Base-by-base conservation (phyloP, 2,329 filamentous ascomycete genomes). In the Diplocarpon mali region DNA sequence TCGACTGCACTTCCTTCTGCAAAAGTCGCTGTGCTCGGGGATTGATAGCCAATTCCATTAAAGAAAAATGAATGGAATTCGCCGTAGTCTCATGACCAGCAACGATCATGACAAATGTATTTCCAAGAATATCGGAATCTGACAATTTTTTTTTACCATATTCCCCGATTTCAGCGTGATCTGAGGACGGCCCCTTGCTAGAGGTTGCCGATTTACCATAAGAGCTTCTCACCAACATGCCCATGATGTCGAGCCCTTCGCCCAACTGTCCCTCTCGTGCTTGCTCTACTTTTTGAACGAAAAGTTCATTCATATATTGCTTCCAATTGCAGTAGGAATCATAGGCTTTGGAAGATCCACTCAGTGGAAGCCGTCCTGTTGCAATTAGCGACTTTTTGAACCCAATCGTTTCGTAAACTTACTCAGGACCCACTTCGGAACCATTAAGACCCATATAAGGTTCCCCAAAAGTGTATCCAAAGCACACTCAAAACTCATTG, bases 11-110 rank as follows among this genome's bases (percentile, higher is more conserved):
- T 49, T 88, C 84, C 36, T 69, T 65, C 54, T 90, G 85, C 3
- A 90, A 64, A 6, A 68, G 69, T 17, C 74, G 71, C 58, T 92
- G 85, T 1, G 73, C 73, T 1, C 67, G 63, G 5, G 76, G 76
- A 54, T 80, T 72, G 54, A 77, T 73, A 12, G 84, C 85, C 5
- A 90, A 71, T 53, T 78, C 72, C 30, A 86, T 60, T 3, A 88
- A 64, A 2, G 78, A 71, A 59, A 85, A 88, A 64, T 89, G 81
- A 32, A 88, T 68, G 3, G 76, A 73, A 61, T 85, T 86, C 38
- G 84, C 84, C 2, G 83, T 83, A 1, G 85, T 89, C 63, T 92
- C 85, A 62, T 92, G 84, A 11, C 85, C 85, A 0, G 85, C 85
- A 1, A 89, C 69, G 48, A 76, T 69, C 63, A 79, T 76, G 54